Percentiles rank a stretch among this genome's conserved stretches.
phyloP scores from a whole-genome alignment of 176 grass and related monocot species.

The Ananas comosus region DNA sequence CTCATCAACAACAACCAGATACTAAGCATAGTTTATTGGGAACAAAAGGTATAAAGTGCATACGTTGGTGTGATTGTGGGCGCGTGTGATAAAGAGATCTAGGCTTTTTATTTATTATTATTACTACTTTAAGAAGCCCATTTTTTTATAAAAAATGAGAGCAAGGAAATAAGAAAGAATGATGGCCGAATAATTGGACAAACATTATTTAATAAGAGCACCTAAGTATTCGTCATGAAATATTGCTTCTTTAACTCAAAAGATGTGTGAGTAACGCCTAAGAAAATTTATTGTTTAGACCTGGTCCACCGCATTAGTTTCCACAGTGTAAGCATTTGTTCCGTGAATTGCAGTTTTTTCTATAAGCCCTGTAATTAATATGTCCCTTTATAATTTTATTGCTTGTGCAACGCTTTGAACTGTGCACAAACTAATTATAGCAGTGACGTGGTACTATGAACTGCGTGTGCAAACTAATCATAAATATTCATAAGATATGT shows the following conservation, averaged over 20 bases:
- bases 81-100: constrained; percentile 9
- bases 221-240: neutral
- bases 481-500: no score
- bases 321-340: no score
- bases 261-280: neutral
- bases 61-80: constrained; percentile 11
- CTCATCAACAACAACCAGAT: neutral
- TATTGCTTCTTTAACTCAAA: neutral
- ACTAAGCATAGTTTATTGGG: neutral
- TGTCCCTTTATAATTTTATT: no score
- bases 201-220: neutral
- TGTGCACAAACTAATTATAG: no score
- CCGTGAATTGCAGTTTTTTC: no score
- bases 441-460: no score
- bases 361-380: no score
- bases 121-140: neutral
- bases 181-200: neutral
- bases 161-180: neutral
- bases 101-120: neutral
- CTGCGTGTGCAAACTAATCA: no score
- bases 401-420: no score
- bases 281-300: no score
- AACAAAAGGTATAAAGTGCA: neutral
- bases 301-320: no score
- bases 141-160: neutral